Base-by-base conservation (phyloP, 2,329 filamentous ascomycete genomes). In the Penicillium sumatraense region DNA sequence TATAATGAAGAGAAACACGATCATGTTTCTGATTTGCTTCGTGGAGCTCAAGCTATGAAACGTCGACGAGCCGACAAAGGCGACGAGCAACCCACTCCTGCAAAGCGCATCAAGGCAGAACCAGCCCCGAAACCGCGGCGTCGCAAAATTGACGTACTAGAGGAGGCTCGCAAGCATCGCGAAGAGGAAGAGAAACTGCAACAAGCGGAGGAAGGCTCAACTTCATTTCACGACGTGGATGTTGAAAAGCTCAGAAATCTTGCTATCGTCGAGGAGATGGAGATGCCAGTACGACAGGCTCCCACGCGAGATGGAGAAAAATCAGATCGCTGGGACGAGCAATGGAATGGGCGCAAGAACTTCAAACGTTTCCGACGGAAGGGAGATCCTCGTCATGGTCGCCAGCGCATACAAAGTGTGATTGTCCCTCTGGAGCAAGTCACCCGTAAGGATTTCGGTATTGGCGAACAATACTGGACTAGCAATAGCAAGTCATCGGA, bases 261-360 rank as follows among this genome's bases (percentile, higher is more conserved):
- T 2, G 89, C 89, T 3, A 85, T 92, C 14, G 83, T 96, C 1
- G 90, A 95, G 67, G 84, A 89, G 59, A 90, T 96, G 75, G 81
- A 89, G 8, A 70, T 97, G 0, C 82, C 21, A 53, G 67, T 59
- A 62, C 67, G 66, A 67, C 38, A 58, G 50, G 58, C 59, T 63
- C 61, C 65, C 65, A 65, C 49, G 58, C 63, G 57, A 61, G 66
- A 75, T n/a, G 61, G 75, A 49, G 69, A 76, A n/a, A 72, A 72
- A 29, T 75, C 81, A 16, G 84, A 87, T 5, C 82, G 90, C 36
- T 97, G 93, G 93, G 85, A 97, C 62, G 86, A 91, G 1, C 82
- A 82, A 35, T 99, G 95, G 95, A 96, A 97, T 69, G 95, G 93
- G 0, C 83, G 93, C 40, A 93, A 91, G 74, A 98, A 99, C 69